Evolutionary conservation across 1,284 basidiomycete species (phyloP).

Genomic region (Coniferiporia weirii): DNA sequence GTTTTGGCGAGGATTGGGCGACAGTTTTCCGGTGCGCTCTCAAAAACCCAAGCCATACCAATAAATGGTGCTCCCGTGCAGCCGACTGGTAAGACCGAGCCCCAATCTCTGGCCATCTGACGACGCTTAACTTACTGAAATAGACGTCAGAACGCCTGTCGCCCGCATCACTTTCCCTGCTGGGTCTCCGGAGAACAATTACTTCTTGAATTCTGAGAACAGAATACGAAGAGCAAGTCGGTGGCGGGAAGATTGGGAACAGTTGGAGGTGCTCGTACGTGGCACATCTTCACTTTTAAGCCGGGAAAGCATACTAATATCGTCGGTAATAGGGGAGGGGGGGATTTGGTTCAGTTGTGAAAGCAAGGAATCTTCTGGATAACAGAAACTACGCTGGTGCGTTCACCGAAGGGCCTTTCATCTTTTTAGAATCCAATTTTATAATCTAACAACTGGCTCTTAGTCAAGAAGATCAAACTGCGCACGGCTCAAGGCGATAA

Average conservation of each 20-base stretch:
- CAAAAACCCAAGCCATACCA: constrained; percentile 4
- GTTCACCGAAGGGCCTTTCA: constrained; percentile 18
- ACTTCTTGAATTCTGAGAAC: constrained; percentile 40
- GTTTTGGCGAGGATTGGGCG: constrained; percentile 3
- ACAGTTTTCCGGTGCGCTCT: neutral
- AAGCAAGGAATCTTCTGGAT: constrained; percentile 84
- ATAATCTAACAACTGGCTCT: neutral
- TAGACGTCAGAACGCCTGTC: constrained; percentile 45
- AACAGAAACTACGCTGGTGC: constrained; percentile 65
- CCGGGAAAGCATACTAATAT: neutral
- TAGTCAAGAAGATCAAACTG: constrained; percentile 87
- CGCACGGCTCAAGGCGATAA: constrained; percentile 59
- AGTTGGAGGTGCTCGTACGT: constrained; percentile 66
- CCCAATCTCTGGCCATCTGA: neutral
- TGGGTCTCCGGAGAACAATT: constrained; percentile 58
- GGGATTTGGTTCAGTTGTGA: constrained; percentile 91
- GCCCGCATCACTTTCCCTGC: constrained; percentile 30
- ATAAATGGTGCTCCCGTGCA: constrained; percentile 6
- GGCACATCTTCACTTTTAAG: neutral
- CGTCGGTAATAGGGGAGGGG: constrained; percentile 66
- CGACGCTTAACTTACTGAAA: neutral
- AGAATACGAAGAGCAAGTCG: constrained; percentile 54
- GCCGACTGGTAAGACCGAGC: neutral
- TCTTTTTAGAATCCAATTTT: neutral
- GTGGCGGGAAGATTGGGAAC: constrained; percentile 85